Evolutionary conservation across 176 grass and related monocot species (phyloP).

Genomic region (Saccharum spontaneum): DNA sequence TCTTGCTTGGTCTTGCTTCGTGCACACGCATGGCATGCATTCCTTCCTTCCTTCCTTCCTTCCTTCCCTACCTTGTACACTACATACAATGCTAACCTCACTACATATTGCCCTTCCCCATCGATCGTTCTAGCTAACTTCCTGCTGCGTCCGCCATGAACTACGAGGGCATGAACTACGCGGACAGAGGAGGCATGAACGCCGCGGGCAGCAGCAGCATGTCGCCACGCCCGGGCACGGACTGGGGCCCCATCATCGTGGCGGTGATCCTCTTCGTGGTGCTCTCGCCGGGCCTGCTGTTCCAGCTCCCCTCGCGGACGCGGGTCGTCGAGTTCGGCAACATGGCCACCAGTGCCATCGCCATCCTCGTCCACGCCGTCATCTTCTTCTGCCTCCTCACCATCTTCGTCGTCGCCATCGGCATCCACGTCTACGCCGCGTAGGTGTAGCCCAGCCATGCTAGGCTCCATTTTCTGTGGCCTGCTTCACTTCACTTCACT

Average conservation of each 20-base stretch:
- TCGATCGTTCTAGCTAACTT: not conserved
- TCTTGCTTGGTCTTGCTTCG: not conserved
- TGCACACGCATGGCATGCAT: constrained; percentile 68
- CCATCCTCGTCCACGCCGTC: constrained; percentile 82
- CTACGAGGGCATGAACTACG: not conserved
- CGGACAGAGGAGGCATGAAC: not conserved
- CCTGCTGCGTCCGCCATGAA: no score
- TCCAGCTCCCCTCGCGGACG: constrained; percentile 70
- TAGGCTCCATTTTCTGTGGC: no score
- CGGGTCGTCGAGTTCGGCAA: constrained; percentile 82
- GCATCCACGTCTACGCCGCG: constrained; percentile 73
- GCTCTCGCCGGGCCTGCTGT: constrained; percentile 75
- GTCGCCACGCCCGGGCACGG: constrained; percentile 43
- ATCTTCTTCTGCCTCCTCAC: constrained; percentile 86
- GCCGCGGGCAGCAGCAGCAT: not conserved
- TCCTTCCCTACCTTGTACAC: not conserved
- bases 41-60: constrained; percentile 29
- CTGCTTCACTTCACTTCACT: not conserved
- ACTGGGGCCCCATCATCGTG: constrained; percentile 87
- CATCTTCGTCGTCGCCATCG: constrained; percentile 75
- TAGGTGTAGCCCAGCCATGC: not conserved
- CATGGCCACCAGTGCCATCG: constrained; percentile 77
- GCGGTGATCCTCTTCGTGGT: constrained; percentile 86
- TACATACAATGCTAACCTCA: constrained; percentile 8
- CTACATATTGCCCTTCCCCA: constrained; percentile 30